Base-by-base conservation (phyloP, 352 stramenopile genomes). In the Phytophthora pistaciae region DNA sequence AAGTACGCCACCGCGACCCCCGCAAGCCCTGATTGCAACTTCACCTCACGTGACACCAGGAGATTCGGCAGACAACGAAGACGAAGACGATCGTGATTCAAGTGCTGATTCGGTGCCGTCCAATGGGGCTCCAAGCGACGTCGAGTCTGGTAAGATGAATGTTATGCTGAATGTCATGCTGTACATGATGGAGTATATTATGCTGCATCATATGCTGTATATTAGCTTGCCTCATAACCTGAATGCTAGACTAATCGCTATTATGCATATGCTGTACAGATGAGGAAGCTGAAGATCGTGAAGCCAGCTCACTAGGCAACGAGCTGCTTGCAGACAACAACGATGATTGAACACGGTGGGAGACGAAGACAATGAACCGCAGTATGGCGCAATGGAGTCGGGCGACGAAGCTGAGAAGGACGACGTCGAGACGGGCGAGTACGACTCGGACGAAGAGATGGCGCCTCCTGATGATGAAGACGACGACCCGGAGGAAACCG, bases 341-440 rank as follows among this genome's bases (percentile, higher is more conserved):
- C 14, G 63, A 72, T 14, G 33, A 8, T 10, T 72, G 23, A 68
- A 72, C 14, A 25, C 40, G 14, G 40, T 48, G 14, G 40, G 40
- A 21, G 40, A 21, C 6, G 52, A 6, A 2, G 46, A 58, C 0
- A 31, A 66, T 16, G 33, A 8, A 11, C 48, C 20, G 1, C 48
- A 36, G 18, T 72, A 29, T 14, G 57, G 50, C 2, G 7, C 29
- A 1, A 76, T 76, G 0, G 63, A 72, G 5, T 72, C 63, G 13
- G 68, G 62, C 0, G 52, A 68, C 3, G 63, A 76, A 7, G 31
- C 66, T 1, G 66, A 74, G 14, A 68, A 68, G 20, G 53, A 57
- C 11, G 54, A 68, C 5, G 0, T 73, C 8, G 40, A 48, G 40
- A 48, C 14, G 40, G 11, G 40, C 3, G 40, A 48, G 40, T 48